Percentiles rank a stretch among this genome's conserved stretches.
phyloP scores from a whole-genome alignment of 257 asterid species.

The Schizonepeta tenuifolia region DNA sequence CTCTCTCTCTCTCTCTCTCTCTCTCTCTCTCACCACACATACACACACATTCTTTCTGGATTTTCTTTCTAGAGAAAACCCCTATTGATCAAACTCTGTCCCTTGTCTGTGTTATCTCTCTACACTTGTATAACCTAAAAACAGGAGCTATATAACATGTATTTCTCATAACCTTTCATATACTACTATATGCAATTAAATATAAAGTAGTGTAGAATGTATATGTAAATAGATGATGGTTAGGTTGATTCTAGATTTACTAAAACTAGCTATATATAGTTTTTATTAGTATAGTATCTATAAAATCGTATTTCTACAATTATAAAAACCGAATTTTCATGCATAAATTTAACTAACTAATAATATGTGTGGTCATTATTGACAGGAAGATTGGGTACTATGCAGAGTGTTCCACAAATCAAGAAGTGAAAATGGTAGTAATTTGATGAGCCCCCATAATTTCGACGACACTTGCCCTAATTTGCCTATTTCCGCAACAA shows the following conservation, averaged over 20 bases:
- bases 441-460: constrained; percentile 30
- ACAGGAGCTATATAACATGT: too few species aligned
- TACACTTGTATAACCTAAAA: too few species aligned
- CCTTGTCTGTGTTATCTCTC: too few species aligned
- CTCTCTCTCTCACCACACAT: neutral
- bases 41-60: neutral
- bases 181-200: neutral
- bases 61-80: neutral
- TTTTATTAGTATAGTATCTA: neutral
- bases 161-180: neutral
- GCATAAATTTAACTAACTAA: neutral
- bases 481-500: constrained; percentile 32
- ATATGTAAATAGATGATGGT: neutral
- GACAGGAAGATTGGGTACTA: constrained; percentile 91
- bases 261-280: neutral
- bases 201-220: neutral
- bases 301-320: neutral
- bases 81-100: neutral
- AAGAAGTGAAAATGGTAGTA: constrained; percentile 53
- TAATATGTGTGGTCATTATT: constrained; percentile 10
- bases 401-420: constrained; percentile 84
- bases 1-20: neutral
- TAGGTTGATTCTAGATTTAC: neutral
- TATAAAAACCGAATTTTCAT: neutral
- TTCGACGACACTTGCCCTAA: constrained; percentile 38